Conservation (phyloP, 371 early-diverging fungal species). For the Phascolomyces articulosus region DNA sequence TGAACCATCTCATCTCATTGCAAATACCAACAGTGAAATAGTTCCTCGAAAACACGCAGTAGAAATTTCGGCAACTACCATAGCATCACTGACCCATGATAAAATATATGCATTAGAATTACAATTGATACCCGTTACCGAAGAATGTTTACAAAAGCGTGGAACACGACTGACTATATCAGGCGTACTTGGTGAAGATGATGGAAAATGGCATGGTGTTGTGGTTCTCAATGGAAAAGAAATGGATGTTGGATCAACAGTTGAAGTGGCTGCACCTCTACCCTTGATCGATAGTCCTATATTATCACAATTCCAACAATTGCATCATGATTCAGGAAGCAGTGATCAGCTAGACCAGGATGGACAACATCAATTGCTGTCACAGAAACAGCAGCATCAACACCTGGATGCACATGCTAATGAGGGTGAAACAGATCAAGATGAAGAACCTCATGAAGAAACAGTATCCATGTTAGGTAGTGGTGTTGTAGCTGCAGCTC, state of each 20-base stretch:
- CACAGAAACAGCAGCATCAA: neutral
- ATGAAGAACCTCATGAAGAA: neutral
- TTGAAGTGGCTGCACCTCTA: neutral
- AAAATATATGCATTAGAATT: constrained; percentile 23
- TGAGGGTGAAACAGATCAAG: neutral
- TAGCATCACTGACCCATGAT: neutral
- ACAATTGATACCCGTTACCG: constrained; percentile 19
- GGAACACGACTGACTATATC: constrained; percentile 29
- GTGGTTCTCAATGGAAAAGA: constrained; percentile 22
- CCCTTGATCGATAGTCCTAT: neutral
- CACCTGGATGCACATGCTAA: no score
- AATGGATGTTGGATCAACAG: constrained; percentile 6
- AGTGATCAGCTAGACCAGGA: neutral
- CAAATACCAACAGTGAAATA: constrained; percentile 8
- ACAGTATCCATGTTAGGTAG: constrained; percentile 1
- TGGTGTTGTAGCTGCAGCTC: constrained; percentile 32
- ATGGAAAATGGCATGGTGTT: constrained; percentile 24
- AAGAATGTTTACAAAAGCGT: constrained; percentile 16
- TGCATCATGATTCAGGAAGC: neutral
- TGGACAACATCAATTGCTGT: neutral
- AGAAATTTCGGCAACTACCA: constrained; percentile 1
- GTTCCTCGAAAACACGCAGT: constrained; percentile 17
- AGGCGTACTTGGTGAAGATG: constrained; percentile 36
- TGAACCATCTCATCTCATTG: constrained; percentile 26
- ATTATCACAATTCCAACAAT: neutral